These are phyloP conservation scores for Phytophthora multivora DNA, from an alignment of 352 stramenopile genomes.

Conservation along the genomic window DNA sequence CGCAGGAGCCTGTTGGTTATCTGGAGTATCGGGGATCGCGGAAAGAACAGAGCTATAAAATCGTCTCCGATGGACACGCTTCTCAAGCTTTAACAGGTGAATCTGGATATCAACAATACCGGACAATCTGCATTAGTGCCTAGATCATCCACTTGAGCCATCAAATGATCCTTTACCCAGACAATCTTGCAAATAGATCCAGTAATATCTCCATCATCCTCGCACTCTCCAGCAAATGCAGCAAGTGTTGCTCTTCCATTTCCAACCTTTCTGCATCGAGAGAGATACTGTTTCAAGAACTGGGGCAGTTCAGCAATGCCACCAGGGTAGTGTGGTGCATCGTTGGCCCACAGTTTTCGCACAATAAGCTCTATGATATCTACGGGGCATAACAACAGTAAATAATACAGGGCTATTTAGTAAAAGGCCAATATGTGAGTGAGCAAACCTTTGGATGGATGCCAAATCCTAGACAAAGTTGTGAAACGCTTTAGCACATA, in stretches of 20 bases:
- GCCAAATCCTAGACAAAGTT: slow-evolving; percentile 41
- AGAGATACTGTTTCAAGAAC: slow-evolving; percentile 36
- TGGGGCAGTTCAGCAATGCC: slow-evolving; percentile 41
- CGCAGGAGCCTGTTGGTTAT: slow-evolving; percentile 12
- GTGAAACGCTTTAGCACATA: slow-evolving; percentile 39
- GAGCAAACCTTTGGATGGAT: slow-evolving; percentile 33
- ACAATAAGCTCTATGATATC: slow-evolving; percentile 45
- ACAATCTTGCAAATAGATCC: slow-evolving; percentile 53
- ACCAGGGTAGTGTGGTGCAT: not conserved
- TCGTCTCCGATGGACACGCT: slow-evolving; percentile 58
- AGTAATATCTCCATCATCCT: slow-evolving; percentile 25
- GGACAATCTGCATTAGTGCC: too few relatives aligned
- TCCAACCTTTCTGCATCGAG: slow-evolving; percentile 18
- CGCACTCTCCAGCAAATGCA: slow-evolving; percentile 25
- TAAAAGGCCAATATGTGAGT: not conserved
- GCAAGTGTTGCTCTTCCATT: slow-evolving; percentile 26
- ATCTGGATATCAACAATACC: slow-evolving; percentile 21
- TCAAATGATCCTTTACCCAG: slow-evolving; percentile 35
- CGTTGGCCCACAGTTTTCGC: slow-evolving; percentile 35
- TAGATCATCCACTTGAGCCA: too few relatives aligned
- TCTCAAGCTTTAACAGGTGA: slow-evolving; percentile 59
- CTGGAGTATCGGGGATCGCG: slow-evolving; percentile 19
- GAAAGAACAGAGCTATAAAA: slow-evolving; percentile 37
- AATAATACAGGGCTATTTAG: not conserved
- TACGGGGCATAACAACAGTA: slow-evolving; percentile 7